Conservation (phyloP, 345 rosid genomes). For the Streptanthus diversifolius region DNA sequence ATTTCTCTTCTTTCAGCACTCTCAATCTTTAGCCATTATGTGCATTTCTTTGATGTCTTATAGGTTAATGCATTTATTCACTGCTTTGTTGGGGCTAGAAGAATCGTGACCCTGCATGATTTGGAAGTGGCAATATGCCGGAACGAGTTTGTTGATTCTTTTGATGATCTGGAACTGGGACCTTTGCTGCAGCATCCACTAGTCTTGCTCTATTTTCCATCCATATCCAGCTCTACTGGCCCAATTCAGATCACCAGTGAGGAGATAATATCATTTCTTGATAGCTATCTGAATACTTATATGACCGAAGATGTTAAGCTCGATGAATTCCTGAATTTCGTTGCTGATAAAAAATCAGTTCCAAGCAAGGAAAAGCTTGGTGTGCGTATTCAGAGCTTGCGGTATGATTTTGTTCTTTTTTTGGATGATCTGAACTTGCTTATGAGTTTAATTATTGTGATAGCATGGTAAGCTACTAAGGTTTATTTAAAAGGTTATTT, state of each 20-base stretch:
- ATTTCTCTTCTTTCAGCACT: not conserved
- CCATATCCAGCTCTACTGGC: constrained; percentile 36
- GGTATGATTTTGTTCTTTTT: constrained; percentile 41
- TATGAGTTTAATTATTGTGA: not conserved
- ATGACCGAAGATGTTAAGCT: constrained; percentile 37
- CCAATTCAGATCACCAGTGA: constrained; percentile 60
- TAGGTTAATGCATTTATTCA: constrained; percentile 87
- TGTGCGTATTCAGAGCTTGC: constrained; percentile 66
- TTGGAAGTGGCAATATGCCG: constrained; percentile 68
- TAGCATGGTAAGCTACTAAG: not conserved
- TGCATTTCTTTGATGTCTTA: constrained; percentile 2
- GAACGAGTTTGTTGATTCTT: constrained; percentile 60
- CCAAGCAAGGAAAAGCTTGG: constrained; percentile 65
- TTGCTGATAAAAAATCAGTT: constrained; percentile 54
- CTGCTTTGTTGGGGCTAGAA: constrained; percentile 70
- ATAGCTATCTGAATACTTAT: constrained; percentile 40
- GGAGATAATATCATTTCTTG: constrained; percentile 53
- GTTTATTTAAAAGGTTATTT: not conserved
- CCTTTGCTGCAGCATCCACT: constrained; percentile 68
- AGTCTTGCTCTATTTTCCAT: constrained; percentile 60
- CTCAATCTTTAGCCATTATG: not conserved
- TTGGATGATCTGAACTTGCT: constrained; percentile 3
- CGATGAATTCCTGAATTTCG: constrained; percentile 65
- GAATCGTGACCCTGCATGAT: constrained; percentile 68
- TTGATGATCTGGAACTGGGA: constrained; percentile 69